Conservation (phyloP, 148 eudicot genomes). For the Chenopodium formosanum region DNA sequence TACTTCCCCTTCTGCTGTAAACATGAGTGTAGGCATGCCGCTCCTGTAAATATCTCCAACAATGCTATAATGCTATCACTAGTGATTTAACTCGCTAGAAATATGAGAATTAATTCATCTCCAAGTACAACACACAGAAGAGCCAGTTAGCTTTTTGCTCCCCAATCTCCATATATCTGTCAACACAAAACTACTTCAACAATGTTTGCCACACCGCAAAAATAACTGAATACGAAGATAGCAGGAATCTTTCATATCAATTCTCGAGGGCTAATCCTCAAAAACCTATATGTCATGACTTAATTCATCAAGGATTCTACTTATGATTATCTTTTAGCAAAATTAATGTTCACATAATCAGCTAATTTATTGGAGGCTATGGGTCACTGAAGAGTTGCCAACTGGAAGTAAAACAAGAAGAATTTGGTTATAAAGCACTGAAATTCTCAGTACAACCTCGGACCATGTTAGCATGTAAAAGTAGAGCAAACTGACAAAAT, state of each 20-base stretch:
- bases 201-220: background rate
- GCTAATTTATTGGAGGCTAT: background rate
- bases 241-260: background rate
- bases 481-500: background rate
- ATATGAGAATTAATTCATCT: background rate
- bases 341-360: background rate
- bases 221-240: background rate
- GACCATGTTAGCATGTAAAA: background rate
- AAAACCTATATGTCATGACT: background rate
- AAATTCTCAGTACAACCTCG: background rate
- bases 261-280: background rate
- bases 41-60: background rate
- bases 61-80: background rate
- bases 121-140: background rate
- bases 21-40: background rate
- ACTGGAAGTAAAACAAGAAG: background rate
- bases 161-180: background rate
- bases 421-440: background rate
- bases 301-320: background rate
- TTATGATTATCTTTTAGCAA: background rate
- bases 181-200: background rate
- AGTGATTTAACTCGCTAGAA: background rate
- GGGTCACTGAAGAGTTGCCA: background rate
- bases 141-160: background rate
- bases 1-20: background rate